A percentile compares a stretch with the other conserved stretches of the same genome.
Evolutionary conservation across 495 filamentous ascomycete species (phyloP).

Genomic region (Penicillium subrubescens): DNA sequence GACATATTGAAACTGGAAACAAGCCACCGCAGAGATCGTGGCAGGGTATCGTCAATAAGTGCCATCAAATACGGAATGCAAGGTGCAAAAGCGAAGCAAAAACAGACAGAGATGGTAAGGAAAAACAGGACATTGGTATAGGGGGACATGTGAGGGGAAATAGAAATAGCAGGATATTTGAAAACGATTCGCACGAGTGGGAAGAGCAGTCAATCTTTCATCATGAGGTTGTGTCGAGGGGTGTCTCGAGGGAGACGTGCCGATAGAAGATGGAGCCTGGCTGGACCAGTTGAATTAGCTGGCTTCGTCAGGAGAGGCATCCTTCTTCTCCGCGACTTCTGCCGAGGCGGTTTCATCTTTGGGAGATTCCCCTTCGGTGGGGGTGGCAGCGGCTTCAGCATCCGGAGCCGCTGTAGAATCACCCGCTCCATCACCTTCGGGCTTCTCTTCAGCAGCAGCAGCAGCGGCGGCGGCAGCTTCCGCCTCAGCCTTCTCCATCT

Average conservation of each 20-base stretch:
- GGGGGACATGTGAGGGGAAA: constrained; percentile 9
- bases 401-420: constrained; percentile 7
- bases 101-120: constrained; percentile 9
- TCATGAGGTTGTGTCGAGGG: not conserved
- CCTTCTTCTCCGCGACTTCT: constrained; percentile 13
- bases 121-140: constrained; percentile 25
- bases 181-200: constrained; percentile 4
- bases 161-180: constrained; percentile 3
- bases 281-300: constrained; percentile 2
- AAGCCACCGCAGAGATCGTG: constrained; percentile 18
- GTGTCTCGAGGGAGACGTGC: not conserved
- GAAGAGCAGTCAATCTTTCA: not conserved
- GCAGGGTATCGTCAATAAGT: constrained; percentile 36
- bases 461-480: constrained; percentile 24
- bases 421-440: constrained; percentile 17
- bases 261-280: not conserved
- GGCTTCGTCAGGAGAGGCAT: constrained; percentile 10
- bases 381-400: not conserved
- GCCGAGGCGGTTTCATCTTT: constrained; percentile 5
- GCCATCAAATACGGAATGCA: constrained; percentile 19
- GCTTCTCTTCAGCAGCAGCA: constrained; percentile 14
- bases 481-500: constrained; percentile 38
- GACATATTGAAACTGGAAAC: constrained; percentile 12
- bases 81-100: not conserved
- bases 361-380: not conserved